Evolutionary conservation across 371 early-diverging fungal species (phyloP), one percentile per base, ranked within the genome.

Genomic region (Mortierella sp.): DNA sequence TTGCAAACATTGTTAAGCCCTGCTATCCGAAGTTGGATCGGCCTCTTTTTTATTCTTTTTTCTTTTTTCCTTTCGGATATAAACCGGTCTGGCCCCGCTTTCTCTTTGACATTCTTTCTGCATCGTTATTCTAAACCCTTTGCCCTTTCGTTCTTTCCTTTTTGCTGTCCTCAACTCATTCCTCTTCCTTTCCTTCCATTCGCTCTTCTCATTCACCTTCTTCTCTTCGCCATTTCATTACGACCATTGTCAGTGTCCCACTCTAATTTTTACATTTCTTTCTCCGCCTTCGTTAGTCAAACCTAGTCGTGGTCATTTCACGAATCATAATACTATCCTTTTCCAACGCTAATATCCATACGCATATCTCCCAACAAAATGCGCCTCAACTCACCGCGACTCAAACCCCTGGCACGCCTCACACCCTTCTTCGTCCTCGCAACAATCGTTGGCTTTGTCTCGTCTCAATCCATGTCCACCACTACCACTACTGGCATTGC

Each of bases 381-480:
- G 68, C 43, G 38, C 21, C 21, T 21, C 41, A 38, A 21, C 41
- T 21, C 11, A 38, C 38, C 11, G 21, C 11, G 4, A 18, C 68
- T 21, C 41, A 68, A 38, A 21, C 2, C 68, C 24, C 10, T 68
- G 43, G 41, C 68, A 41, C 68, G 10, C 35, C 68, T 68, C 11
- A 24, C 65, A 21, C 71, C 24, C 29, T 35, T 54, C 58, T 16
- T 70, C 56, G 38, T 71, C 16, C 35, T 55, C 71, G 7, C 41
- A 38, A 2, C 41, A 24, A 49, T 44, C 12, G 10, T 60, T 6
- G n/a, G 41, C 49, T 16, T 56, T 32, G 77, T 58, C 48, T 58
- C 49, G n/a, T 35, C 72, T 35, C 77, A 77, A 41, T 41, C 65
- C 11, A 51, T 65, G 4, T n/a, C 73, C 5, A 65, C 65, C 12